Conservation (phyloP, 192 early-diverging fungal genomes). For the Backusella morwellensis region DNA sequence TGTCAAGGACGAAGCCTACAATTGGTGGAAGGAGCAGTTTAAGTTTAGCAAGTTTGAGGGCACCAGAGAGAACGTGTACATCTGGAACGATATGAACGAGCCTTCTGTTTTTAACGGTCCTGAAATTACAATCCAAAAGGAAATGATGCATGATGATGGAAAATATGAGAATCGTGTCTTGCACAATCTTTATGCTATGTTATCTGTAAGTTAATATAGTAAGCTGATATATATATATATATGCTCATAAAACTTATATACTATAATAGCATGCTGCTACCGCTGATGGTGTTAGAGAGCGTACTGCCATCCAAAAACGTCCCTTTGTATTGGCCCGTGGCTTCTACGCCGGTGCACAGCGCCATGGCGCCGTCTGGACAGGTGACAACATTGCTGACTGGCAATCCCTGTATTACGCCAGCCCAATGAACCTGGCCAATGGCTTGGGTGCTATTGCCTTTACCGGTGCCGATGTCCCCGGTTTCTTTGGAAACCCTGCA, state of each 20-base stretch:
- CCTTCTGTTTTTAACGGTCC: conserved; percentile 96
- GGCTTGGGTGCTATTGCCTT: conserved; percentile 88
- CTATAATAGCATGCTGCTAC: conserved; percentile 75
- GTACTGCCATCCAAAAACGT: conserved; percentile 55
- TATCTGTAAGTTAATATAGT: conserved; percentile 52
- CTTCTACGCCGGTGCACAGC: conserved; percentile 95
- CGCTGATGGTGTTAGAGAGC: conserved; percentile 71
- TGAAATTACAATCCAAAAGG: conserved; percentile 96
- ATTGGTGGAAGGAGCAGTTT: conserved; percentile 84
- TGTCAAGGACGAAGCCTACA: conserved; percentile 68
- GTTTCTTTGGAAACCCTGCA: conserved; percentile 96
- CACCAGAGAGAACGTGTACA: conserved; percentile 75
- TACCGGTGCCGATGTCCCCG: conserved; percentile 74
- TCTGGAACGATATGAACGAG: conserved; percentile 99
- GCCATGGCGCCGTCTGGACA: conserved; percentile 97
- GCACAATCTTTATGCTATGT: conserved; percentile 92
- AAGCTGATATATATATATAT: not conserved
- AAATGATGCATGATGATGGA: conserved; percentile 79
- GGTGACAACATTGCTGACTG: conserved; percentile 94
- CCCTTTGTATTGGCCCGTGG: conserved; percentile 96
- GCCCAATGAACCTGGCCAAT: conserved; percentile 90
- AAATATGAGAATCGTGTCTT: conserved; percentile 90
- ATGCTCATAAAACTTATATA: not conserved
- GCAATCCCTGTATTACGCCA: conserved; percentile 78
- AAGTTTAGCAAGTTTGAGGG: conserved; percentile 78